Conservation (phyloP, 495 filamentous ascomycete genomes). For the Bacidia rubella region DNA sequence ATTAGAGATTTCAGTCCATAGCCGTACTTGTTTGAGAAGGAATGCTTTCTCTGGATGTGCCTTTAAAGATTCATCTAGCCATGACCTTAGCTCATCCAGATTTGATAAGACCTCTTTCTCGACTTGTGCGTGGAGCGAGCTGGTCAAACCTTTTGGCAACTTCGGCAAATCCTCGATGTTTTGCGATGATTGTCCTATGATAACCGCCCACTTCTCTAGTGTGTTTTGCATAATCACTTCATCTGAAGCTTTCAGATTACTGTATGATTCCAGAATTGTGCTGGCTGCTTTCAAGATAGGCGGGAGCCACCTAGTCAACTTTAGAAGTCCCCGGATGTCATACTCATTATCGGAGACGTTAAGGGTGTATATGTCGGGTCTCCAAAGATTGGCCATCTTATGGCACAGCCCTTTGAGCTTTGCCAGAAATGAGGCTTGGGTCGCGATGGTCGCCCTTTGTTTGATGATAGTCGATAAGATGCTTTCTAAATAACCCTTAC, state of each 20-base stretch:
- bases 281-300: conserved; percentile 33
- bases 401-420: conserved; percentile 26
- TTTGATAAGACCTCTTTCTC: conserved; percentile 23
- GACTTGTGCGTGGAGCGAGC: conserved; percentile 28
- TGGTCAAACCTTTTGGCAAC: conserved; percentile 42
- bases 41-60: conserved; percentile 41
- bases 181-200: conserved; percentile 26
- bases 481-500: conserved; percentile 71
- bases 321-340: neutral
- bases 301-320: conserved; percentile 30
- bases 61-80: neutral
- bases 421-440: conserved; percentile 25
- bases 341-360: conserved; percentile 13
- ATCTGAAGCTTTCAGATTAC: conserved; percentile 40
- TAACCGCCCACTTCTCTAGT: conserved; percentile 31
- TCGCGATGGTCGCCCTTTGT: conserved; percentile 47
- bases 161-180: conserved; percentile 34
- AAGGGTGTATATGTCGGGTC: conserved; percentile 16
- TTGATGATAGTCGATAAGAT: conserved; percentile 52
- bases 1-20: conserved; percentile 26
- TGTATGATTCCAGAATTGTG: conserved; percentile 42
- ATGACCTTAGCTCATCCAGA: neutral
- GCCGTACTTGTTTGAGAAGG: conserved; percentile 44
- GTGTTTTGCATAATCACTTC: conserved; percentile 30
- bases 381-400: conserved; percentile 33